Base-by-base conservation (phyloP, 768 basidiomycete species). In the Suillus hirtellus region DNA sequence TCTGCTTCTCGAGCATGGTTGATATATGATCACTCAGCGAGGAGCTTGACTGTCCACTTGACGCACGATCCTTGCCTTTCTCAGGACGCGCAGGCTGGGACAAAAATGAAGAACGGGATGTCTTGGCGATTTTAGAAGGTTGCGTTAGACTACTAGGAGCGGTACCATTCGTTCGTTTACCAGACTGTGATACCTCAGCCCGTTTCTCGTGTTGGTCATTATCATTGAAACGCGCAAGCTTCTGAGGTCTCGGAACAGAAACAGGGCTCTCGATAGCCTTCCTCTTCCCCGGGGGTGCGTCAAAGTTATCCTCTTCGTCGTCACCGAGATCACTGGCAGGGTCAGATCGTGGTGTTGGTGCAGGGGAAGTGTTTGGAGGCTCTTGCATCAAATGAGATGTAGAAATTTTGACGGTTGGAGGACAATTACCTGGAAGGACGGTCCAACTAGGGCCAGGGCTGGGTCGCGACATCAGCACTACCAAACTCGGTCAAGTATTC, bases 401-500 rank as follows among this genome's bases (percentile, higher is more conserved):
- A 38, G 19, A 17, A 58, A 11, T 47, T 31, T 66, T 47, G 17
- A 31, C 14, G 40, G 21, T 37, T 19, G 27, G 17, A n/a, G 34
- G 14, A 27, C 46, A 49, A 43, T 60, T 60, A 70, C 73, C 60
- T 73, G 71, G 61, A 59, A 40, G 67, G n/a, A 59, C 68, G 59
- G 75, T 58, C 73, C 73, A 74, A 21, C 69, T 63, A 24, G 73
- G 74, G 11, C 73, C 74, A 35, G 73, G 73, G 34, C 55, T 56
- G 17, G 2, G 55, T 40, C 38, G 21, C 21, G 2, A n/a, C 54
- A 56, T 56, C 38, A 10, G 24, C 24, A n/a, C 35, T 38, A 56
- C 55, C 38, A 56, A 56, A 40, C 55, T 56, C 24, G 55, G 55
- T 10, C 37, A 53, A 5, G 34, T 53, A 56, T 21, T 40, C 24